Conservation (phyloP, 805 yeast species). For the Metschnikowia anglica region DNA sequence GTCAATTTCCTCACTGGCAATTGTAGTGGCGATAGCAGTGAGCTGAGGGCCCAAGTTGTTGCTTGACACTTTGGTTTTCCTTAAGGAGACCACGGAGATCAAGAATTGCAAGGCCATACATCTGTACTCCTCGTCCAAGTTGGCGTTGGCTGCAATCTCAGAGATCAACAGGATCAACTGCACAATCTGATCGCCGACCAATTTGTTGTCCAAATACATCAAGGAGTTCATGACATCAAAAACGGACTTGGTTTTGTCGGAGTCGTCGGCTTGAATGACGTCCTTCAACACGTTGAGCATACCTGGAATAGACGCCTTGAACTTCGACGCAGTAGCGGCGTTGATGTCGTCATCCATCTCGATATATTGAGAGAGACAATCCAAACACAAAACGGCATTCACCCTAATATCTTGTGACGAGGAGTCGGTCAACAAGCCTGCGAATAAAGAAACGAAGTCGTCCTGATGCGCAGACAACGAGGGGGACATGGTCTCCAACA, state of each 20-base stretch:
- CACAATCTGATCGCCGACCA: constrained; percentile 73
- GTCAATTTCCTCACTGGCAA: constrained; percentile 75
- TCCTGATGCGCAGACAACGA: constrained; percentile 56
- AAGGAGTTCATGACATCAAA: constrained; percentile 85
- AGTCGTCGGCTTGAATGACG: constrained; percentile 68
- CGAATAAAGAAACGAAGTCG: constrained; percentile 70
- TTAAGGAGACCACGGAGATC: constrained; percentile 71
- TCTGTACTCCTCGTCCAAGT: constrained; percentile 78
- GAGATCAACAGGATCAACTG: constrained; percentile 70
- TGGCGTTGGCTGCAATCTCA: constrained; percentile 65
- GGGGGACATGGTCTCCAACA: constrained; percentile 70
- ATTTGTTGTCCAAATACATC: constrained; percentile 69
- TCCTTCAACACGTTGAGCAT: constrained; percentile 81
- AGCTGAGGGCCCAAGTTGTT: constrained; percentile 83
- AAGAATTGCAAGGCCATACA: constrained; percentile 81
- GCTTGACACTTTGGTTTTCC: constrained; percentile 75
- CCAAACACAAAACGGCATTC: constrained; percentile 78
- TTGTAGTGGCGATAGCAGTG: constrained; percentile 67
- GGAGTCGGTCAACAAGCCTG: constrained; percentile 58
- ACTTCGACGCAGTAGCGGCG: constrained; percentile 48
- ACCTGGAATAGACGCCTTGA: constrained; percentile 67
- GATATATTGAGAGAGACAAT: constrained; percentile 61
- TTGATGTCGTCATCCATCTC: constrained; percentile 59
- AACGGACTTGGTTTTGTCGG: constrained; percentile 66
- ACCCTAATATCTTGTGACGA: constrained; percentile 71